phyloP scores from a whole-genome alignment of 768 basidiomycete species.

The Tricholoma flavovirens region DNA sequence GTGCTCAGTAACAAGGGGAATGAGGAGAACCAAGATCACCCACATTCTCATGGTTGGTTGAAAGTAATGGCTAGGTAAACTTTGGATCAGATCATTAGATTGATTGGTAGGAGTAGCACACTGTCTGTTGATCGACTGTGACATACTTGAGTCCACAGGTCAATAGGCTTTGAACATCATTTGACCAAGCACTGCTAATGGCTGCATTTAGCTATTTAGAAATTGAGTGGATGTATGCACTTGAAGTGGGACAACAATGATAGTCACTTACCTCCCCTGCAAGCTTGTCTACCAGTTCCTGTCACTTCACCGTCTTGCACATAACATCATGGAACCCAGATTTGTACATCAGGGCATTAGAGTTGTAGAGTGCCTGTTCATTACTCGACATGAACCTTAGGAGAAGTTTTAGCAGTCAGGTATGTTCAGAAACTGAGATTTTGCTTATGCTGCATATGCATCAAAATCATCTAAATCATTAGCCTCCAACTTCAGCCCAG shows the following conservation, averaged over 20 bases:
- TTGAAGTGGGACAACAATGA: not conserved
- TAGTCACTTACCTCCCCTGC: not conserved
- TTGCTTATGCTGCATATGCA: not conserved
- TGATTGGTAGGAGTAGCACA: not conserved
- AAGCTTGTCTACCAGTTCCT: not conserved
- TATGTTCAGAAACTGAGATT: not conserved
- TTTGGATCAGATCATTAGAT: too few relatives aligned
- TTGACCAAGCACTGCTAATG: slow-evolving; percentile 4
- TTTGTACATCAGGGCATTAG: not conserved
- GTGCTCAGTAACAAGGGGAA: too few relatives aligned
- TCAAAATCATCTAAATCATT: not conserved
- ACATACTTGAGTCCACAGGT: slow-evolving; percentile 5
- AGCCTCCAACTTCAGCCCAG: not conserved
- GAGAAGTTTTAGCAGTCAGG: not conserved
- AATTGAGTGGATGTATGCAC: not conserved
- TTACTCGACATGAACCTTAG: not conserved
- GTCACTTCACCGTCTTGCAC: not conserved
- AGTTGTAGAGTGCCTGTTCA: not conserved
- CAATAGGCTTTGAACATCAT: slow-evolving; percentile 8
- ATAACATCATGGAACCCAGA: not conserved
- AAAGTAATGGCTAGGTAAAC: too few relatives aligned
- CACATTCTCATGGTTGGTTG: too few relatives aligned
- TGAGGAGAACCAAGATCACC: too few relatives aligned
- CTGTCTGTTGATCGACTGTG: slow-evolving; percentile 4
- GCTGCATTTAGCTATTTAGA: not conserved